Evolutionary conservation across 139 green algal genomes (phyloP).

Genomic region (Chlamydomonas asymmetrica): DNA sequence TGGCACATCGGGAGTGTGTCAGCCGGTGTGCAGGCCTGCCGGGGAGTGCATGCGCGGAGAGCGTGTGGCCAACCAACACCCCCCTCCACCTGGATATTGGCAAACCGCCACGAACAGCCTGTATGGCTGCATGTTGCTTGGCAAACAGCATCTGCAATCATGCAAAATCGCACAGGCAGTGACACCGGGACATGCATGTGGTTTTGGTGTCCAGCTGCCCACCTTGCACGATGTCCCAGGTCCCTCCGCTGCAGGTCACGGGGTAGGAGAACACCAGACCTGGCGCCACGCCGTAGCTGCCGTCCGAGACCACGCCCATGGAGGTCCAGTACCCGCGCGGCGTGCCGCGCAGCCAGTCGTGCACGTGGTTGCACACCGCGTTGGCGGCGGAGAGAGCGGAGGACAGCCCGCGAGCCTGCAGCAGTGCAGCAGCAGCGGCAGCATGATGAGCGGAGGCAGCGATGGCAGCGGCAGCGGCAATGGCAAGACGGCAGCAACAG

Average conservation of each 20-base stretch:
- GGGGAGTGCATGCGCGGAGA: not conserved
- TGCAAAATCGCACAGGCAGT: not conserved
- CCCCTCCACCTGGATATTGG: not conserved
- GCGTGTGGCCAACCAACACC: not conserved
- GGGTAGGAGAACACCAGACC: slow-evolving; percentile 92
- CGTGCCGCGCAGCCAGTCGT: slow-evolving; percentile 88
- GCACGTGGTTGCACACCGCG: slow-evolving; percentile 90
- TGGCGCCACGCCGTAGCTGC: slow-evolving; percentile 73
- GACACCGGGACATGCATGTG: not conserved
- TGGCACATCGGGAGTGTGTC: no score
- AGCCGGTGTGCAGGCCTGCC: not conserved
- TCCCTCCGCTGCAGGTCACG: slow-evolving; percentile 78
- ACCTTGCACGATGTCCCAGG: slow-evolving; percentile 87
- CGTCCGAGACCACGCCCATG: slow-evolving; percentile 91
- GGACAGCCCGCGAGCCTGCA: slow-evolving; percentile 78
- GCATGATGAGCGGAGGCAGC: not conserved
- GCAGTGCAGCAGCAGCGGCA: not conserved
- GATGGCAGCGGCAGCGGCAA: not conserved
- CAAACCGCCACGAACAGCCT: not conserved
- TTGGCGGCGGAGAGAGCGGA: slow-evolving; percentile 87
- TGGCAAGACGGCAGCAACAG: no score
- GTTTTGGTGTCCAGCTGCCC: not conserved
- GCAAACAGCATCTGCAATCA: not conserved
- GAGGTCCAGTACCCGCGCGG: slow-evolving; percentile 44
- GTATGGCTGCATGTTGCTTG: not conserved